Conservation (phyloP, 805 yeast species). For the Millerozyma acaciae region DNA sequence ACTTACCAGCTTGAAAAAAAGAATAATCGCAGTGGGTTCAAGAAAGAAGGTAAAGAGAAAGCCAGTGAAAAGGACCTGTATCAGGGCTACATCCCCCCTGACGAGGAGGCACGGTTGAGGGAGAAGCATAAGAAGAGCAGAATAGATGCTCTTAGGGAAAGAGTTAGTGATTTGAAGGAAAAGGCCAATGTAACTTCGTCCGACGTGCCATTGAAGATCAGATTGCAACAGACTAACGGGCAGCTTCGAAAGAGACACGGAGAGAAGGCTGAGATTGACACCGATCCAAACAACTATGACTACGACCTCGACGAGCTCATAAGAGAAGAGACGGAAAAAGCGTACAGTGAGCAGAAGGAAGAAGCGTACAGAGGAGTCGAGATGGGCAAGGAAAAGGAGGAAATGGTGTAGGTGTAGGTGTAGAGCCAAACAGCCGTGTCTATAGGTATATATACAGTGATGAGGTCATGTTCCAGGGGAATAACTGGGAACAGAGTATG, state of each 20-base stretch:
- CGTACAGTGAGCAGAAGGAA: constrained; percentile 14
- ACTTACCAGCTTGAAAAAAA: constrained; percentile 30
- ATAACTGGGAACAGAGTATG: constrained; percentile 2
- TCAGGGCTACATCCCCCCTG: constrained; percentile 40
- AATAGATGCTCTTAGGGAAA: constrained; percentile 9
- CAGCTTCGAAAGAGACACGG: constrained; percentile 25
- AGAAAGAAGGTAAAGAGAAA: background rate
- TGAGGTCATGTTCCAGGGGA: too few relatives aligned
- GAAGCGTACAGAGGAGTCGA: constrained; percentile 18
- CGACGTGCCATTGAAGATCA: constrained; percentile 35
- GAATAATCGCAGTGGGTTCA: constrained; percentile 1
- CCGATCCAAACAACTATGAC: constrained; percentile 39
- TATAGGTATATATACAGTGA: background rate
- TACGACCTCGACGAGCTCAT: constrained; percentile 43
- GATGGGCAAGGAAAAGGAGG: constrained; percentile 22
- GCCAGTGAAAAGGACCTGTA: constrained; percentile 7
- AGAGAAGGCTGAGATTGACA: constrained; percentile 33
- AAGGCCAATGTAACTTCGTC: constrained; percentile 29
- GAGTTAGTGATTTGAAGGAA: constrained; percentile 24
- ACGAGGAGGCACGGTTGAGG: constrained; percentile 20
- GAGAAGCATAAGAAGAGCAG: constrained; percentile 9
- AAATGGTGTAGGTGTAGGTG: constrained; percentile 15
- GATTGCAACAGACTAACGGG: constrained; percentile 19
- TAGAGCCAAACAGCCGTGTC: too few relatives aligned
- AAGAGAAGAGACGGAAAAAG: constrained; percentile 28